phyloP scores from a whole-genome alignment of 768 basidiomycete species.

The Collybiopsis confluens region DNA sequence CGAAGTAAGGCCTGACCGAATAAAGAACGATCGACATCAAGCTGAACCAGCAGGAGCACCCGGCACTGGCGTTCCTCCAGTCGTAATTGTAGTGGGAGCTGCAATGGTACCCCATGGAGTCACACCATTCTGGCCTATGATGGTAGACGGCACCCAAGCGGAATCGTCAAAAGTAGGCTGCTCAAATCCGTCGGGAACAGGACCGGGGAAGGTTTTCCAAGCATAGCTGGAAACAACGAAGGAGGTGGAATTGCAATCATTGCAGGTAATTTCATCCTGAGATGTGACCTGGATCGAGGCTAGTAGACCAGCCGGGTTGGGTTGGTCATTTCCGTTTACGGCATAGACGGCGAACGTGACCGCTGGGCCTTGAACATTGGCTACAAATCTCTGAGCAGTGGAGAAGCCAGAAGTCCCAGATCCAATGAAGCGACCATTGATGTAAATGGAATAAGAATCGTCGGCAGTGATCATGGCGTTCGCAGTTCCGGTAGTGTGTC shows the following conservation, averaged over 20 bases:
- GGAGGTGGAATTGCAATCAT: not conserved
- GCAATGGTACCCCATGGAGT: too few relatives aligned
- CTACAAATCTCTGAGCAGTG: not conserved
- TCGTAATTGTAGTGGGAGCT: too few relatives aligned
- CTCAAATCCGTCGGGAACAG: not conserved
- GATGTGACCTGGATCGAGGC: conserved; percentile 7
- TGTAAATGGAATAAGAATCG: conserved; percentile 22
- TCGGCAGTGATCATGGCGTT: conserved; percentile 22
- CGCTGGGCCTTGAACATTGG: conserved; percentile 1
- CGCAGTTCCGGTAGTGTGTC: conserved; percentile 19
- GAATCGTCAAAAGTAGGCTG: conserved; percentile 7
- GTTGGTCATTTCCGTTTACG: not conserved
- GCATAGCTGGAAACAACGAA: not conserved
- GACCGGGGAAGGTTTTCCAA: conserved; percentile 7
- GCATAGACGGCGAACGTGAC: conserved; percentile 2
- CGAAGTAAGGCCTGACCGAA: too few relatives aligned
- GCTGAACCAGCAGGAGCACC: too few relatives aligned
- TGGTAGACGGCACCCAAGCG: too few relatives aligned
- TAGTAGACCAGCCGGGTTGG: conserved; percentile 9
- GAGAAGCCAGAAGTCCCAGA: conserved; percentile 2
- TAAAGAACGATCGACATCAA: too few relatives aligned
- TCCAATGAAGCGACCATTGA: conserved; percentile 21
- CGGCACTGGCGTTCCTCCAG: too few relatives aligned
- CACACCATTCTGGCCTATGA: too few relatives aligned
- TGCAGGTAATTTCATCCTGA: not conserved